Evolutionary conservation across 495 filamentous ascomycete species (phyloP).

Genomic region (Ascobolus immersus): DNA sequence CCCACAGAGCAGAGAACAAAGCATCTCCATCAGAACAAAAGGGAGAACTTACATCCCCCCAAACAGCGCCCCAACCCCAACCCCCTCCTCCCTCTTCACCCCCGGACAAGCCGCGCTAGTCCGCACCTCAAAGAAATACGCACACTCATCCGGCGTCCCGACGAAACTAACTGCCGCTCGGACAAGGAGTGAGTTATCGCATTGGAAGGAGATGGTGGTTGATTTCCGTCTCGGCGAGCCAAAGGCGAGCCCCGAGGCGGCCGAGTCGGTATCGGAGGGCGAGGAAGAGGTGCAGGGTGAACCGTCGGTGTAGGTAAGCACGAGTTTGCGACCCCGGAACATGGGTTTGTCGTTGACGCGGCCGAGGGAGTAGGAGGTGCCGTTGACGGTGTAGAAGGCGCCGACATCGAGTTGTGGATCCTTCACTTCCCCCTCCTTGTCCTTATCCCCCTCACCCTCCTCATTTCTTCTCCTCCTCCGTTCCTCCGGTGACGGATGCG

Average conservation of each 20-base stretch:
- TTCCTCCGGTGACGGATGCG: conserved; percentile 32
- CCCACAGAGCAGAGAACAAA: too few species aligned
- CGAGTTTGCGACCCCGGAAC: conserved; percentile 69
- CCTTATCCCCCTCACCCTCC: not conserved
- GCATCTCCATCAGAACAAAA: too few species aligned
- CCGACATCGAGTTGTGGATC: too few species aligned
- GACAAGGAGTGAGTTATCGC: conserved; percentile 44
- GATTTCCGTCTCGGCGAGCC: conserved; percentile 47
- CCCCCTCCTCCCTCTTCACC: conserved; percentile 32
- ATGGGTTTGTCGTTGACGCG: conserved; percentile 29
- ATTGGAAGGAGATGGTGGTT: conserved; percentile 76
- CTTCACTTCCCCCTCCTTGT: not conserved
- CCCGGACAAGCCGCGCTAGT: conserved; percentile 63
- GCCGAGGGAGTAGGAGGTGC: conserved; percentile 65
- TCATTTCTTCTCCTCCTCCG: conserved; percentile 29
- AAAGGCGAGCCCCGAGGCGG: conserved; percentile 4
- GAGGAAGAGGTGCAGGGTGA: conserved; percentile 40
- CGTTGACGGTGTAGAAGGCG: conserved; percentile 57
- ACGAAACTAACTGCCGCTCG: conserved; percentile 46
- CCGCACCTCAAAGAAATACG: conserved; percentile 94
- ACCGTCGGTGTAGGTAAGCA: conserved; percentile 75
- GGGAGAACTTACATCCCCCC: conserved; percentile 66
- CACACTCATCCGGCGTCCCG: conserved; percentile 60
- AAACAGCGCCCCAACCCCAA: conserved; percentile 74
- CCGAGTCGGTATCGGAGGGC: conserved; percentile 8